Evolutionary conservation across 495 filamentous ascomycete species (phyloP).

Genomic region (Cryomyces minteri): DNA sequence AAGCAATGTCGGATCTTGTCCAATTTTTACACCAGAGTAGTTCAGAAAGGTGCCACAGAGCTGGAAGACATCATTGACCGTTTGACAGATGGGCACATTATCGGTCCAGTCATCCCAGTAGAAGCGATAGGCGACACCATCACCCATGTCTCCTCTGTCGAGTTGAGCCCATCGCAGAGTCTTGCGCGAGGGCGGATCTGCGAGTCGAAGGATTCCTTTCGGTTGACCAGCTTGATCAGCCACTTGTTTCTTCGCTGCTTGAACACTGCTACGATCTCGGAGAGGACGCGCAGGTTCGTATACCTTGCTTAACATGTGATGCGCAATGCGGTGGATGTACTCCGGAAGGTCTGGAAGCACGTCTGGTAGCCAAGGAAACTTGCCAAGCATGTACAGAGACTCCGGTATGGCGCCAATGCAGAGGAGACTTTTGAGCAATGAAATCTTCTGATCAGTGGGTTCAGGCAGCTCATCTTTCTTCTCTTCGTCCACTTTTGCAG

Average conservation of each 20-base stretch:
- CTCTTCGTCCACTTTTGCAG: constrained; percentile 25
- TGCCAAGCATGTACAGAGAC: constrained; percentile 77
- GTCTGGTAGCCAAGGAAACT: constrained; percentile 80
- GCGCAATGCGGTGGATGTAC: constrained; percentile 67
- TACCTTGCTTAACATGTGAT: constrained; percentile 57
- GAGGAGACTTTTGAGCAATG: constrained; percentile 67
- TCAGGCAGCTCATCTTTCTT: constrained; percentile 46
- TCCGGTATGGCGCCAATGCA: constrained; percentile 87
- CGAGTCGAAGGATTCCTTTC: constrained; percentile 9
- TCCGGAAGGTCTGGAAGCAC: constrained; percentile 57
- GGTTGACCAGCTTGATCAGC: neutral
- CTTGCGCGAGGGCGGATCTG: constrained; percentile 38
- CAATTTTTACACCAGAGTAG: constrained; percentile 70
- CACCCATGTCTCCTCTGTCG: constrained; percentile 52
- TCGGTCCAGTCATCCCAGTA: constrained; percentile 98
- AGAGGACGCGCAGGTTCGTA: constrained; percentile 35
- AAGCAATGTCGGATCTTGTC: constrained; percentile 60
- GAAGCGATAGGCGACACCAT: constrained; percentile 63
- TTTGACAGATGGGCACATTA: constrained; percentile 78
- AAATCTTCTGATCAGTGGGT: constrained; percentile 77
- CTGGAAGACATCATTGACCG: constrained; percentile 72
- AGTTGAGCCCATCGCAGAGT: constrained; percentile 60
- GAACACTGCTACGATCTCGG: constrained; percentile 20
- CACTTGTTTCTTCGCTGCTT: constrained; percentile 14
- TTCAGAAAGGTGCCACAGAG: constrained; percentile 76